phyloP scores from a whole-genome alignment of 352 stramenopile genomes.

The Globisporangium carolinianum region DNA sequence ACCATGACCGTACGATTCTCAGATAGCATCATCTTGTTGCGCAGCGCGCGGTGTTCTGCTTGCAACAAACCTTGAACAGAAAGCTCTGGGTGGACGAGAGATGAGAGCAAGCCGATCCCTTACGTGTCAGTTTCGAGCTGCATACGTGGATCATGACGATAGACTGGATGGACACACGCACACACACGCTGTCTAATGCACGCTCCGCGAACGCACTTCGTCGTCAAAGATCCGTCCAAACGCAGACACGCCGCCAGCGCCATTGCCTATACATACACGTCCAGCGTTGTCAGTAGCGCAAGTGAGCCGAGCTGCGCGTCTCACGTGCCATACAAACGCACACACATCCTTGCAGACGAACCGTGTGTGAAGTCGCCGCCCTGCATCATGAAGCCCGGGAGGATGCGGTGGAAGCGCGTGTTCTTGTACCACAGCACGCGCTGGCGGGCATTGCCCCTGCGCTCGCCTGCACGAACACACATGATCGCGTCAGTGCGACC shows the following conservation, averaged over 20 bases:
- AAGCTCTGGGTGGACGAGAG: conserved; percentile 62
- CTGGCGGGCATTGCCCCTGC: conserved; percentile 40
- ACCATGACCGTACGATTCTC: no score
- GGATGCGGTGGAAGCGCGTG: conserved; percentile 95
- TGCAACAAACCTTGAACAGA: conserved; percentile 47
- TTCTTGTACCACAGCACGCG: conserved; percentile 90
- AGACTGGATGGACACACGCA: not conserved
- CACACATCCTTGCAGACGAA: conserved; percentile 8
- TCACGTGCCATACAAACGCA: not conserved
- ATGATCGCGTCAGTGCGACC: not conserved
- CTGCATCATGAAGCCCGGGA: conserved; percentile 98
- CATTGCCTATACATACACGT: conserved; percentile 51
- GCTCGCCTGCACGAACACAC: conserved; percentile 22
- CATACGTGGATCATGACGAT: not conserved
- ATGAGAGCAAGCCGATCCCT: no score
- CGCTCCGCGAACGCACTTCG: conserved; percentile 47
- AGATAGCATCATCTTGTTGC: no score
- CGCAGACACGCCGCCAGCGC: conserved; percentile 91
- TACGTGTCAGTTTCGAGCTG: no score
- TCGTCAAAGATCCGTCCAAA: conserved; percentile 95
- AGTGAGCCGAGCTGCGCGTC: not conserved
- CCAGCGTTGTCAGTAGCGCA: no score
- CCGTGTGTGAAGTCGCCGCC: conserved; percentile 90
- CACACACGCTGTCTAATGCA: not conserved
- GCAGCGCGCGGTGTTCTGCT: no score